phyloP scores from a whole-genome alignment of 169 alveolate species.

The Plasmodium chabaudi region DNA sequence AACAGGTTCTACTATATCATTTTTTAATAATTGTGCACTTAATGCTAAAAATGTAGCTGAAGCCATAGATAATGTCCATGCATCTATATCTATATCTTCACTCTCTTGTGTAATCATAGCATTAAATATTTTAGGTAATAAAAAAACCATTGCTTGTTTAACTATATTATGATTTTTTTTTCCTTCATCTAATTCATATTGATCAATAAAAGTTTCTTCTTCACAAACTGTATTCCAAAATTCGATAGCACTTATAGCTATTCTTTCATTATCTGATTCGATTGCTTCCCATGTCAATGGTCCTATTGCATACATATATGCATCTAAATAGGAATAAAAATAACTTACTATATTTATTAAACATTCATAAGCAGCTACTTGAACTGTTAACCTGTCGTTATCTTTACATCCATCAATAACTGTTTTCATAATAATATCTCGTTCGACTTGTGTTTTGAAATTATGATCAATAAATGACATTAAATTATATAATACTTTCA shows the following conservation, averaged over 20 bases:
- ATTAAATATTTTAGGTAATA: constrained; percentile 88
- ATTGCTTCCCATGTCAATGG: constrained; percentile 89
- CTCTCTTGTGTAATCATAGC: constrained; percentile 89
- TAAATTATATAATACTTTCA: constrained; percentile 78
- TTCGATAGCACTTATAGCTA: constrained; percentile 91
- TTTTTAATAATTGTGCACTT: constrained; percentile 92
- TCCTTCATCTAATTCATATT: constrained; percentile 72
- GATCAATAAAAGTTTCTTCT: constrained; percentile 83
- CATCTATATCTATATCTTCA: constrained; percentile 90
- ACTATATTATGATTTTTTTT: constrained; percentile 83
- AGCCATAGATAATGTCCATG: constrained; percentile 95
- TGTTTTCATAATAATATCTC: constrained; percentile 85
- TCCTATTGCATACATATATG: constrained; percentile 86
- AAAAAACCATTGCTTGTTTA: constrained; percentile 86
- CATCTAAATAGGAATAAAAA: constrained; percentile 87
- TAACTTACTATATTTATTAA: constrained; percentile 89
- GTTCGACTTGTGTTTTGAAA: constrained; percentile 80
- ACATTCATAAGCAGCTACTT: constrained; percentile 90
- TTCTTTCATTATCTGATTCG: constrained; percentile 86
- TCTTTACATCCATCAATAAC: constrained; percentile 86
- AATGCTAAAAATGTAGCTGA: constrained; percentile 93
- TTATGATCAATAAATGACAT: constrained; percentile 82
- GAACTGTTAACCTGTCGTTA: constrained; percentile 81
- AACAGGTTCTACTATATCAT: constrained; percentile 91
- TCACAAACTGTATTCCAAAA: constrained; percentile 93